Evolutionary conservation across 2,329 filamentous ascomycete genomes (phyloP).

Genomic region (Fusarium cyanostomum): DNA sequence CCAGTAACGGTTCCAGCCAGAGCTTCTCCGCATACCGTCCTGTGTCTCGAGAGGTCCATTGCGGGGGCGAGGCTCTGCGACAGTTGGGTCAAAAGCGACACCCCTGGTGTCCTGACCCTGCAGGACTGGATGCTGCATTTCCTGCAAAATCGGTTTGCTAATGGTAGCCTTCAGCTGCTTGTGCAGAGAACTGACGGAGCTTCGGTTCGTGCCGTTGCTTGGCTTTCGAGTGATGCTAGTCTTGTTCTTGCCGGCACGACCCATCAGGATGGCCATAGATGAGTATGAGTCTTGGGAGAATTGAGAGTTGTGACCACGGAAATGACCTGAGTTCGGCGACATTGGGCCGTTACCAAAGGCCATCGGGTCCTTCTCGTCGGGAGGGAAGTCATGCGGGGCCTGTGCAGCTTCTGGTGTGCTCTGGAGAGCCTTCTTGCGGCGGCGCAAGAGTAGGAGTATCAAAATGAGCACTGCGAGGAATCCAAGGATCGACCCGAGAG

Average conservation of each 20-base stretch:
- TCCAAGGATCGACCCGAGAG: constrained; percentile 82
- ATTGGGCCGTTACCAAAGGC: constrained; percentile 57
- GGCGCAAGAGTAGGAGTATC: constrained; percentile 68
- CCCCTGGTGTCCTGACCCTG: constrained; percentile 54
- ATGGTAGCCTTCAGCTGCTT: constrained; percentile 71
- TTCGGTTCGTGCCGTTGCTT: constrained; percentile 64
- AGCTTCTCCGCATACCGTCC: constrained; percentile 66
- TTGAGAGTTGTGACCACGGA: constrained; percentile 62
- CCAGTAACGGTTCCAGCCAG: constrained; percentile 82
- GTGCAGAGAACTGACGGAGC: constrained; percentile 64
- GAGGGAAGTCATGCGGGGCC: constrained; percentile 53
- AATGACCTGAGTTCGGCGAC: constrained; percentile 48
- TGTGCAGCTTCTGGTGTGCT: constrained; percentile 54
- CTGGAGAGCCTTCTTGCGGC: constrained; percentile 58
- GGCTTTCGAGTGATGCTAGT: constrained; percentile 58
- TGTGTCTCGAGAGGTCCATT: constrained; percentile 48
- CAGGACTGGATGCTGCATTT: constrained; percentile 45
- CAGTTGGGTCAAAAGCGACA: constrained; percentile 51
- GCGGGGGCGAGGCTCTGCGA: constrained; percentile 50
- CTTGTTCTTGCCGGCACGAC: constrained; percentile 63
- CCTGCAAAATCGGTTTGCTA: constrained; percentile 67
- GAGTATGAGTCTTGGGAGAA: constrained; percentile 67
- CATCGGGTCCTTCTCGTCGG: constrained; percentile 66
- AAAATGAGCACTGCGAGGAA: constrained; percentile 75
- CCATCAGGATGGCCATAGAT: constrained; percentile 73